Percentiles rank a stretch among this genome's conserved stretches.
Conservation (phyloP, 2,329 filamentous ascomycete genomes). For the Boeremia lycopersici region DNA sequence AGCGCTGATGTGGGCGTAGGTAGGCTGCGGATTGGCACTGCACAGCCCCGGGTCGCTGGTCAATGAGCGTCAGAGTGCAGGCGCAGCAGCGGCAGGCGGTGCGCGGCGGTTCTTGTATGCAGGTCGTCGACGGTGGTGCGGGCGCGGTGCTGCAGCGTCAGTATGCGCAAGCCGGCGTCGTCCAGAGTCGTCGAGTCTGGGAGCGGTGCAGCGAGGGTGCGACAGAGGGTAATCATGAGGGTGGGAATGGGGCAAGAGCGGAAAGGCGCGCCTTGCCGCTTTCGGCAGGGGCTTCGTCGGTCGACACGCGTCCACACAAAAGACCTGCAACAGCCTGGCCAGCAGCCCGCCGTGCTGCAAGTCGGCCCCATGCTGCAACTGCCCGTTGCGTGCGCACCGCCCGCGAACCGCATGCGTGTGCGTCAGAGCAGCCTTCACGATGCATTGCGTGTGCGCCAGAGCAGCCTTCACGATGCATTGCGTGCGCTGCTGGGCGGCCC, state of each 20-base stretch:
- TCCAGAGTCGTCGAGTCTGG: constrained; percentile 4
- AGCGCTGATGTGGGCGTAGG: constrained; percentile 12
- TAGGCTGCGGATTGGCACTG: constrained; percentile 15
- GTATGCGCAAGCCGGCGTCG: constrained; percentile 16
- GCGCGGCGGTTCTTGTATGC: neutral
- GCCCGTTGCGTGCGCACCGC: neutral
- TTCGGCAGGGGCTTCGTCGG: constrained; percentile 20
- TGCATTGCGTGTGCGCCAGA: neutral
- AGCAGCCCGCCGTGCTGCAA: neutral
- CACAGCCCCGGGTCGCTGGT: constrained; percentile 19
- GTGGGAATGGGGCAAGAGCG: constrained; percentile 21
- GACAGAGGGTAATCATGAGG: constrained; percentile 20
- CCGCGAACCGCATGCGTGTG: neutral
- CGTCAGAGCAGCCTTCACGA: neutral
- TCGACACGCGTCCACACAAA: constrained; percentile 16
- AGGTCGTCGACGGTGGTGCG: constrained; percentile 10
- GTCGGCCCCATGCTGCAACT: constrained; percentile 2
- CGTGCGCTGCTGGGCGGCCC: neutral
- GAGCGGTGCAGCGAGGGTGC: constrained; percentile 13
- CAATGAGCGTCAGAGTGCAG: constrained; percentile 15
- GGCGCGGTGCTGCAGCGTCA: constrained; percentile 16
- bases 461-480: neutral
- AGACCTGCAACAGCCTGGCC: constrained; percentile 10
- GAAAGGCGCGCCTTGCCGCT: constrained; percentile 14
- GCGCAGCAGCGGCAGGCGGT: constrained; percentile 14